These are phyloP conservation scores for Coemansia sp. DNA, from an alignment of 192 early-diverging fungal species.

Conservation along the genomic window DNA sequence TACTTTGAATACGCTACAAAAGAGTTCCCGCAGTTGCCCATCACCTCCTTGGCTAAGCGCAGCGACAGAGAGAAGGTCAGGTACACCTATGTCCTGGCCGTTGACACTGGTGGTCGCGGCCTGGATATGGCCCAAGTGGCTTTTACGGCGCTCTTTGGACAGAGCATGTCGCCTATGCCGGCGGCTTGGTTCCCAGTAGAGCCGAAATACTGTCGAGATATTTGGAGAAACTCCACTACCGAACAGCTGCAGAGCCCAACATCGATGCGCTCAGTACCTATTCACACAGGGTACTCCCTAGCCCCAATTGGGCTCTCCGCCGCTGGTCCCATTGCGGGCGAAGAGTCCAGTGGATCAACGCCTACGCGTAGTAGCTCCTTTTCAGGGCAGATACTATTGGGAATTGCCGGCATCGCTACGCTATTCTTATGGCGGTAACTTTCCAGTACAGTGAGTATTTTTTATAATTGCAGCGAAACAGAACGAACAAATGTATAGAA, in stretches of 20 bases:
- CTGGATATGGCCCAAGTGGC: slow-evolving; percentile 53
- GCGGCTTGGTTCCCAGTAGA: slow-evolving; percentile 55
- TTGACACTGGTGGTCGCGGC: slow-evolving; percentile 55
- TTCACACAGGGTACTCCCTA: slow-evolving; percentile 13
- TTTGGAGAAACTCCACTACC: slow-evolving; percentile 41
- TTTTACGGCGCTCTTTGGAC: slow-evolving; percentile 54
- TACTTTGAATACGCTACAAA: slow-evolving; percentile 37
- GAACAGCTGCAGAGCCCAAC: slow-evolving; percentile 24
- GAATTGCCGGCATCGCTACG: not conserved
- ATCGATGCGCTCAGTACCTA: slow-evolving; percentile 23
- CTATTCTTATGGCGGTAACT: not conserved
- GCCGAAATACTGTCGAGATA: slow-evolving; percentile 38
- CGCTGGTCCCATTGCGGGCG: not conserved
- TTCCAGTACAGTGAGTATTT: not conserved
- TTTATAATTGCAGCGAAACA: not conserved
- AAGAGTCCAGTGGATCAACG: not conserved
- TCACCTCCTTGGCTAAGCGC: slow-evolving; percentile 13
- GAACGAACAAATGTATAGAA: slow-evolving; percentile 1
- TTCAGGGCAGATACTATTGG: not conserved
- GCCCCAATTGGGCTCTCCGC: slow-evolving; percentile 24
- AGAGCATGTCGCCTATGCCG: slow-evolving; percentile 43
- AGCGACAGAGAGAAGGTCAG: slow-evolving; percentile 13
- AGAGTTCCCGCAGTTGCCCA: slow-evolving; percentile 28
- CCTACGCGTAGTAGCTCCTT: not conserved
- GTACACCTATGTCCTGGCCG: slow-evolving; percentile 53